These are phyloP conservation scores for Dispira parvispora DNA, from an alignment of 192 early-diverging fungal genomes.

Conservation along the genomic window DNA sequence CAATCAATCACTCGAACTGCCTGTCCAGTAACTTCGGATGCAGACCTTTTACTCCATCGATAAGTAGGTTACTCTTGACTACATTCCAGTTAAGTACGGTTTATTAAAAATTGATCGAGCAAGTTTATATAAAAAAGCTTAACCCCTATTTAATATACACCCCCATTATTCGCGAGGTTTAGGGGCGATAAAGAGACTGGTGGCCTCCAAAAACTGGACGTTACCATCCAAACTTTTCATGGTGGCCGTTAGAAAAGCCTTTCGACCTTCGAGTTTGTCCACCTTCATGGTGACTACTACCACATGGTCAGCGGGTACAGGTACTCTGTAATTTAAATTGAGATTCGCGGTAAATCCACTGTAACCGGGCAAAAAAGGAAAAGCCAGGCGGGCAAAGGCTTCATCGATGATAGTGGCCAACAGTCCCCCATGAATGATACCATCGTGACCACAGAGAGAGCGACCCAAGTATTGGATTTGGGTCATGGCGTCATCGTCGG, in stretches of 20 bases:
- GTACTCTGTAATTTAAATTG: slow-evolving; percentile 55
- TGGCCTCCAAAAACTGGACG: neutral
- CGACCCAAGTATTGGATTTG: slow-evolving; percentile 47
- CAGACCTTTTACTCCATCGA: neutral
- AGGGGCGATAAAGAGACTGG: neutral
- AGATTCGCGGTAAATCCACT: slow-evolving; percentile 59
- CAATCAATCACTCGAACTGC: too few relatives aligned
- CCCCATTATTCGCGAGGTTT: neutral
- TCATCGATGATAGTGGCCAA: slow-evolving; percentile 60
- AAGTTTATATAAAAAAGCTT: neutral
- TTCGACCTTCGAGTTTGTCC: slow-evolving; percentile 43
- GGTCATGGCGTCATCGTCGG: neutral
- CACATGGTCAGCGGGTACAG: slow-evolving; percentile 42
- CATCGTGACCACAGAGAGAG: slow-evolving; percentile 53
- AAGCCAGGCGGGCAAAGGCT: slow-evolving; percentile 34
- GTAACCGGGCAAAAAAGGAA: slow-evolving; percentile 43
- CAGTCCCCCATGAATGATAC: slow-evolving; percentile 64
- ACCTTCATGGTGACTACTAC: slow-evolving; percentile 35
- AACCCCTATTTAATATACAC: neutral
- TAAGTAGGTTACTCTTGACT: neutral
- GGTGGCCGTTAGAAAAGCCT: slow-evolving; percentile 20
- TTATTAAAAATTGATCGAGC: neutral
- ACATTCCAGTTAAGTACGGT: neutral
- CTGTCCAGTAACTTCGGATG: neutral
- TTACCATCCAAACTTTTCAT: slow-evolving; percentile 4